phyloP scores from a whole-genome alignment of 306 rosid species.

The Hippophae tibetana region DNA sequence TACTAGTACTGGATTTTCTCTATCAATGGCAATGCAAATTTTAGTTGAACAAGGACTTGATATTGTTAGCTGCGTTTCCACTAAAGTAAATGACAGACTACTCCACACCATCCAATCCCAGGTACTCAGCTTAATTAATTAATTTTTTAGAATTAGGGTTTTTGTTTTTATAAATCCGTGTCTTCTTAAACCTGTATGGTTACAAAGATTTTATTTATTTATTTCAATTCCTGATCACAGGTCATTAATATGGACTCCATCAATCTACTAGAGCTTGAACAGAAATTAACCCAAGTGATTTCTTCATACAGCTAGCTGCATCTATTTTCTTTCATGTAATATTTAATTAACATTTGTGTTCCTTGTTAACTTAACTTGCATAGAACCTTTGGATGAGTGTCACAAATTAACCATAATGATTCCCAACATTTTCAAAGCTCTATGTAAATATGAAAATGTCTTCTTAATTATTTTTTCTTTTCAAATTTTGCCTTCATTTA shows the following conservation, averaged over 20 bases:
- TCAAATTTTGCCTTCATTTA: no score
- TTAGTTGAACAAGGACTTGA: conserved; percentile 20
- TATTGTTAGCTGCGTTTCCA: conserved; percentile 14
- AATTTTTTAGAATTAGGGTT: background rate
- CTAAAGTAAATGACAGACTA: conserved; percentile 17
- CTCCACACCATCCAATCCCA: conserved; percentile 23
- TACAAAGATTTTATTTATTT: background rate
- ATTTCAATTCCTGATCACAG: conserved; percentile 23
- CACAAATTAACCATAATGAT: no score
- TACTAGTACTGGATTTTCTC: background rate
- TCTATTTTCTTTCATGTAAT: no score
- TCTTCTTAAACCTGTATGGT: background rate
- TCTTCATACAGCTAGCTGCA: conserved; percentile 4
- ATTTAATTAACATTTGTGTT: no score
- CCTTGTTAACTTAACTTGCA: no score
- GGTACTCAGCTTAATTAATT: conserved; percentile 6
- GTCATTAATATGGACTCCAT: conserved; percentile 21
- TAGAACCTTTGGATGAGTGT: no score
- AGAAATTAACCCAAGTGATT: conserved; percentile 31
- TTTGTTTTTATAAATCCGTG: background rate
- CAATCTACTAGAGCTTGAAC: conserved; percentile 32
- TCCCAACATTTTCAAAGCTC: no score
- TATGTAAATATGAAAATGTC: no score
- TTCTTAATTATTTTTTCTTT: no score
- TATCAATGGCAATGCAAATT: conserved; percentile 18